These are phyloP conservation scores for Tulasnella sp. DNA, from an alignment of 768 basidiomycete genomes.

Conservation along the genomic window DNA sequence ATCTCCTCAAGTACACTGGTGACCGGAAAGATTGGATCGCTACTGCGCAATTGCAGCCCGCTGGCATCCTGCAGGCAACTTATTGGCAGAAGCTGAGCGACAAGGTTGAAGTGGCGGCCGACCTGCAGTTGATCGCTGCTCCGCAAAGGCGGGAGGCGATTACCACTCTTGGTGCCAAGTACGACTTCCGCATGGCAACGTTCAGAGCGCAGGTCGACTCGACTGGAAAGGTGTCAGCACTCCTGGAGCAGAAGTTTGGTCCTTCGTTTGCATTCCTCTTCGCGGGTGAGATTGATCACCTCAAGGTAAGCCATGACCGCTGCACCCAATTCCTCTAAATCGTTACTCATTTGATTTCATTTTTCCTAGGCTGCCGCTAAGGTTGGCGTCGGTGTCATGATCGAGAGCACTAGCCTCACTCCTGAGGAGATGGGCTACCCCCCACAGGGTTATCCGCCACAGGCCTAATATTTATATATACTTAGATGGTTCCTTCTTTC, in stretches of 20 bases:
- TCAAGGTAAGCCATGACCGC: conserved; percentile 66
- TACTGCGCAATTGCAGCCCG: conserved; percentile 84
- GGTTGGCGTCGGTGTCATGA: conserved; percentile 97
- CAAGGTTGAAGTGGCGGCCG: conserved; percentile 96
- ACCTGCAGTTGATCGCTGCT: conserved; percentile 79
- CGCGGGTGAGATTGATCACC: conserved; percentile 97
- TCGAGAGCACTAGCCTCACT: conserved; percentile 61
- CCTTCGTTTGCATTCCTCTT: conserved; percentile 94
- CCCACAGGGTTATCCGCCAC: conserved; percentile 35
- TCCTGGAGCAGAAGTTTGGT: conserved; percentile 94
- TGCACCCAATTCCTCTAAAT: not conserved
- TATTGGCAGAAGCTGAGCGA: conserved; percentile 97
- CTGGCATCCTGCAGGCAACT: conserved; percentile 83
- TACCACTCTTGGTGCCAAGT: conserved; percentile 94
- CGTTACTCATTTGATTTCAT: not conserved
- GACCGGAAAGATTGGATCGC: conserved; percentile 84
- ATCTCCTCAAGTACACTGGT: conserved; percentile 78
- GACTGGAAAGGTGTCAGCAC: conserved; percentile 90
- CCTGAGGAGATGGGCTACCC: conserved; percentile 41
- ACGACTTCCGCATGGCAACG: conserved; percentile 89
- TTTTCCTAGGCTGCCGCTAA: conserved; percentile 64
- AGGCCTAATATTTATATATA: conserved; percentile 30
- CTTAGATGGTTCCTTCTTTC: conserved; percentile 19
- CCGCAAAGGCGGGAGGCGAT: conserved; percentile 85
- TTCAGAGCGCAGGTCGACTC: conserved; percentile 96